Percentiles rank a stretch among this genome's conserved stretches.
phyloP scores from a whole-genome alignment of 225 moss, liverwort and hornwort genomes.

The Sphagnum contortum region DNA sequence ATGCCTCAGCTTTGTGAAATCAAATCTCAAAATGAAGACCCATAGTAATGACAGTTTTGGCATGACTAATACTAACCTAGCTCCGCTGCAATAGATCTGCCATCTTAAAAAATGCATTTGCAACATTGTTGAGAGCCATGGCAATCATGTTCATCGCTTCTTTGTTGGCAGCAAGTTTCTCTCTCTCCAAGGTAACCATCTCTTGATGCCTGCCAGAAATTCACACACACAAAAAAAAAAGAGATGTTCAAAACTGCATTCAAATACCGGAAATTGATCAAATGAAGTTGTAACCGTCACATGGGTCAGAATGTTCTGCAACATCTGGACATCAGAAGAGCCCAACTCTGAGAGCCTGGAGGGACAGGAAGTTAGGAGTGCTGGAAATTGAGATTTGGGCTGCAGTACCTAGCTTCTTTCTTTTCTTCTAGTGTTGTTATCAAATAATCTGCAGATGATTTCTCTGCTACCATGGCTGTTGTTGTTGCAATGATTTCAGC shows the following conservation, averaged over 20 bases:
- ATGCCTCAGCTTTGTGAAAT: too few relatives aligned
- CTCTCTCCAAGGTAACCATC: slow-evolving; percentile 16
- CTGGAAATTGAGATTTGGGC: too few relatives aligned
- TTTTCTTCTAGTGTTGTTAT: slow-evolving; percentile 4
- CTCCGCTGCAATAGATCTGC: slow-evolving; percentile 15
- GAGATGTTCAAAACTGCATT: too few relatives aligned
- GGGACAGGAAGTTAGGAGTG: too few relatives aligned
- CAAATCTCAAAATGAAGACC: too few relatives aligned
- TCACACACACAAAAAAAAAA: background rate
- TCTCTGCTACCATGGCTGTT: background rate
- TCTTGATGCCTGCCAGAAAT: slow-evolving; percentile 9
- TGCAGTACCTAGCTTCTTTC: slow-evolving; percentile 10
- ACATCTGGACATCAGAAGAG: too few relatives aligned
- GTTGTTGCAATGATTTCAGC: slow-evolving; percentile 3
- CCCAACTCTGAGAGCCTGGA: too few relatives aligned
- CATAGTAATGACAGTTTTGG: too few relatives aligned
- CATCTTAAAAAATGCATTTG: slow-evolving; percentile 14
- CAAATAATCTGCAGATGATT: slow-evolving; percentile 2
- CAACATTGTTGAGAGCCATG: slow-evolving; percentile 17
- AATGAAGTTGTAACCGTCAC: too few relatives aligned
- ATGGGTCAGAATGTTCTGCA: too few relatives aligned
- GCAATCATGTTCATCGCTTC: slow-evolving; percentile 14
- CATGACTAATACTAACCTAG: background rate
- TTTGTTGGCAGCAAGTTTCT: slow-evolving; percentile 14
- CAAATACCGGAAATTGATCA: too few relatives aligned